Conservation (phyloP, 768 basidiomycete genomes). For the Galerina sulciceps region DNA sequence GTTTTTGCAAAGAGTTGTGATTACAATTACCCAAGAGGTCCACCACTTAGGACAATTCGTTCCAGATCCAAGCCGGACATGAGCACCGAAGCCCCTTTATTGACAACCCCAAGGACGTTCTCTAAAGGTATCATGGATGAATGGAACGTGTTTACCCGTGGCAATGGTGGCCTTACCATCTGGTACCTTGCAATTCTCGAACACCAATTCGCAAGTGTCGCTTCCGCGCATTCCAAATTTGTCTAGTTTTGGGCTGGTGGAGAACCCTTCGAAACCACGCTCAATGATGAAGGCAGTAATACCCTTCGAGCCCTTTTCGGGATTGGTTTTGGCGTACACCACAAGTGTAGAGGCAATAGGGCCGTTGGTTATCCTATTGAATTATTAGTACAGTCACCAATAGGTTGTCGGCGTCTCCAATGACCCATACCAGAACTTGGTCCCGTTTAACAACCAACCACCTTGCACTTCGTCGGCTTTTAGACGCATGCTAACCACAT, state of each 20-base stretch:
- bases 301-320: conserved; percentile 79
- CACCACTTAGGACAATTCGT: conserved; percentile 88
- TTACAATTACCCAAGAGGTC: conserved; percentile 76
- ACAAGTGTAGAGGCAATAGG: conserved; percentile 89
- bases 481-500: conserved; percentile 93
- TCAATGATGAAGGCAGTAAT: conserved; percentile 94
- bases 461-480: conserved; percentile 78
- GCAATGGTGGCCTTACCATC: conserved; percentile 55
- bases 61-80: conserved; percentile 97
- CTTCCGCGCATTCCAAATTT: conserved; percentile 98
- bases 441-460: conserved; percentile 84
- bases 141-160: neutral
- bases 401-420: neutral
- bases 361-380: conserved; percentile 89
- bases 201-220: conserved; percentile 92
- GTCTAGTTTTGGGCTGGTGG: conserved; percentile 88
- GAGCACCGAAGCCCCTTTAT: conserved; percentile 82
- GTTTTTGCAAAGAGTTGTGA: conserved; percentile 6
- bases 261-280: conserved; percentile 81
- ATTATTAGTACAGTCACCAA: neutral
- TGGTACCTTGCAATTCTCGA: conserved; percentile 89
- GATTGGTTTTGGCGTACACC: conserved; percentile 90
- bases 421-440: conserved; percentile 83
- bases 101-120: conserved; percentile 82
- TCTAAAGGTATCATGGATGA: conserved; percentile 43